Evolutionary conservation across 805 yeast genomes (phyloP).

Genomic region (Wickerhamiella kurtzmanii): DNA sequence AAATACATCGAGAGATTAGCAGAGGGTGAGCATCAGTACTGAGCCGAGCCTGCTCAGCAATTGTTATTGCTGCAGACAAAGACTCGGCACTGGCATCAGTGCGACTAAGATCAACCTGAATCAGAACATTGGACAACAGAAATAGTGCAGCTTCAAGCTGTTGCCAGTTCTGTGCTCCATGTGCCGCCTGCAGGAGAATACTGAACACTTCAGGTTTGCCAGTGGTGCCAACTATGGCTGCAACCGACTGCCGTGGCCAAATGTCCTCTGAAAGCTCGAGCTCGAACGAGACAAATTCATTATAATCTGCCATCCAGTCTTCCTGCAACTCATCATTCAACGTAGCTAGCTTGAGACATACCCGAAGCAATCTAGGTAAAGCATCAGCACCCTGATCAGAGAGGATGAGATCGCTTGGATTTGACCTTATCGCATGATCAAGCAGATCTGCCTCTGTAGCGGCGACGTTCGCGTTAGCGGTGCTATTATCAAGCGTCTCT

Average conservation of each 20-base stretch:
- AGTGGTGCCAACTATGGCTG: constrained; percentile 42
- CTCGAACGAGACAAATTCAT: constrained; percentile 58
- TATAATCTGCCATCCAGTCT: constrained; percentile 47
- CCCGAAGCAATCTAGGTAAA: constrained; percentile 6
- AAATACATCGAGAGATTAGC: constrained; percentile 15
- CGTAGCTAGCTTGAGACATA: constrained; percentile 29
- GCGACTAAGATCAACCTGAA: constrained; percentile 14
- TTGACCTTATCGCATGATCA: not conserved
- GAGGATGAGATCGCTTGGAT: constrained; percentile 1
- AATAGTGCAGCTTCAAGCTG: constrained; percentile 15
- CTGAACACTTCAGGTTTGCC: constrained; percentile 21
- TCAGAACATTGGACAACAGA: constrained; percentile 12
- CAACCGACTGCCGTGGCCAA: constrained; percentile 46
- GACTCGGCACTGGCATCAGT: not conserved
- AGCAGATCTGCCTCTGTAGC: not conserved
- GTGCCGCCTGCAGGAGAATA: constrained; percentile 8
- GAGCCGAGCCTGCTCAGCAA: constrained; percentile 1
- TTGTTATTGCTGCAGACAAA: not conserved
- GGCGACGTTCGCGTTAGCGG: constrained; percentile 5
- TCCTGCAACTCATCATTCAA: constrained; percentile 33
- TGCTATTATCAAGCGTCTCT: not conserved
- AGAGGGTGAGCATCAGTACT: constrained; percentile 4
- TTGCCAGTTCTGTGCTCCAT: constrained; percentile 1
- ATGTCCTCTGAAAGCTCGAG: constrained; percentile 49
- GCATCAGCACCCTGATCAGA: not conserved